These are phyloP conservation scores for Amylostereum areolatum DNA, from an alignment of 1,284 basidiomycete species.

Conservation along the genomic window DNA sequence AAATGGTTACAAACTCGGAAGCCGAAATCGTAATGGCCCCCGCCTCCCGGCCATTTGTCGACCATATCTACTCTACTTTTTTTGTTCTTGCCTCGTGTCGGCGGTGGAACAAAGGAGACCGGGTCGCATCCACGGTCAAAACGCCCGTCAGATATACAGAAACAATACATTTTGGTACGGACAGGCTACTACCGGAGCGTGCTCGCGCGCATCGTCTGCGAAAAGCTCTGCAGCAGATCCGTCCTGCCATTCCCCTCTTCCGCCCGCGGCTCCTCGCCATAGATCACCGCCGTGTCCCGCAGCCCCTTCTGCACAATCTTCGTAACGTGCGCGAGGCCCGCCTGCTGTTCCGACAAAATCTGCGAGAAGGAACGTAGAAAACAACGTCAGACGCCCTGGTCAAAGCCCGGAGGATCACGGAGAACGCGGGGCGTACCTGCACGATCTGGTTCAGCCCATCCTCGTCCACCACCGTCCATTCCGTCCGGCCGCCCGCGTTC, in stretches of 20 bases:
- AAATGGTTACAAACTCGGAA: too few relatives aligned
- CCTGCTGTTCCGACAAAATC: constrained; percentile 78
- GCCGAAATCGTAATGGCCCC: too few relatives aligned
- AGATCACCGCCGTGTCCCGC: constrained; percentile 69
- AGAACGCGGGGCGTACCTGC: constrained; percentile 41
- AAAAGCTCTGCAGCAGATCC: constrained; percentile 15
- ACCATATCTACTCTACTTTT: too few relatives aligned
- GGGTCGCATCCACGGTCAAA: background rate
- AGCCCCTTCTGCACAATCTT: constrained; percentile 64
- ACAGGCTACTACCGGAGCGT: constrained; percentile 20
- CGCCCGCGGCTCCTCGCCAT: constrained; percentile 40
- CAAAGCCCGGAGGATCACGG: constrained; percentile 1
- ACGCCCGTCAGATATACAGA: too few relatives aligned
- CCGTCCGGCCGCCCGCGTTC: constrained; percentile 40
- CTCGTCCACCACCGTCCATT: constrained; percentile 84
- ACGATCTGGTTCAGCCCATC: constrained; percentile 74
- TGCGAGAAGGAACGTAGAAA: constrained; percentile 21
- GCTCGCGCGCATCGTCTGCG: constrained; percentile 31
- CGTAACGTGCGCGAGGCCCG: constrained; percentile 74
- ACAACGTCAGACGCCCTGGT: constrained; percentile 1
- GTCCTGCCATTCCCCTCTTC: constrained; percentile 24
- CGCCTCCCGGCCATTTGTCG: too few relatives aligned
- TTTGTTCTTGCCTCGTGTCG: too few relatives aligned
- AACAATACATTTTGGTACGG: background rate
- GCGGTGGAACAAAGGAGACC: too few relatives aligned